Base-by-base conservation (phyloP, 306 rosid genomes). In the Senna siamea region DNA sequence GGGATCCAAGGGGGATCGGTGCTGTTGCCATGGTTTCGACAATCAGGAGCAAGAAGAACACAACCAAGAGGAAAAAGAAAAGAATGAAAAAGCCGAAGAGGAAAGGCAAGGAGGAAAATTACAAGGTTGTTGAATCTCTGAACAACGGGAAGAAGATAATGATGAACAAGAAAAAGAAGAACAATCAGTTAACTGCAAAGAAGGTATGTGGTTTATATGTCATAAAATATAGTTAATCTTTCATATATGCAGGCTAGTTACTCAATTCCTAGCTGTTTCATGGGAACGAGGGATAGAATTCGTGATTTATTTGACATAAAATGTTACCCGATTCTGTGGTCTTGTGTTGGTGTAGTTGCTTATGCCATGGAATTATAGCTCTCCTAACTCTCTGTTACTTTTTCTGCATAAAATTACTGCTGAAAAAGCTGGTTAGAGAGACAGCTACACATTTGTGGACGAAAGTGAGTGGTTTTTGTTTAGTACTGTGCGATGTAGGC, bases 321-420 rank as follows among this genome's bases (percentile, higher is more conserved):
- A 80, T 81, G 80, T 71, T 67, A 70, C 55, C 10, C 22, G 7
- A 26, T 28, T 74, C 86, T 82, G 82, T 79, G 54, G 80, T 46
- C 72, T 78, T 77, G 75, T 55, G 80, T 68, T 74, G 62, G 20
- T 69, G 65, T 82, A 23, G 56, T 72, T 78, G 43, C 65, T 63
- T 79, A 41, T 75, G 57, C 75, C 64, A 69, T 65, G 84, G 71
- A 81, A 75, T 78, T 38, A 76, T 66, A 59, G 66, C 69, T 84
- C 81, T 59, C 41, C 69, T 78, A 59, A 57, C 79, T 70, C 76
- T 52, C 15, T 40, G 63, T 38, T 77, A 47, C 80, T 70, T 82
- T 85, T 72, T 77, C 82, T 83, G 90, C 89, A 78, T 84, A 82
- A 72, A 82, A 84, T 89, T 74, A 87, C 87, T 79, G 82, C 84